Conservation (phyloP, 176 grass and related monocot species). For the Carex scoparia region DNA sequence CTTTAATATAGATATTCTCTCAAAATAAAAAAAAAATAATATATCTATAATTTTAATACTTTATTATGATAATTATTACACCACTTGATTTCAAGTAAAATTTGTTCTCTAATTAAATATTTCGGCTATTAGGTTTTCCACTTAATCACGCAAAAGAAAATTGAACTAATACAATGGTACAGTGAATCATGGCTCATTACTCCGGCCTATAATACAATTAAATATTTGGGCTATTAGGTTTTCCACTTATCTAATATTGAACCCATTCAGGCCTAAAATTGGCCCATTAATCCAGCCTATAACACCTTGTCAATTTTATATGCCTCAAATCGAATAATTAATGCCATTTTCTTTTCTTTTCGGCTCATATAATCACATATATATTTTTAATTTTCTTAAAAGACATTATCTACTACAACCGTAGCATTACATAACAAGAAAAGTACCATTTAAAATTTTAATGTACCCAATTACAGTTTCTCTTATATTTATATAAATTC, state of each 20-base stretch:
- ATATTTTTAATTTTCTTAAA: background rate
- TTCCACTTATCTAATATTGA: background rate
- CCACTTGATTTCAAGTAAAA: background rate
- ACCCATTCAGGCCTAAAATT: background rate
- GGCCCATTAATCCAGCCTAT: too few relatives aligned
- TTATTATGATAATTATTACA: background rate
- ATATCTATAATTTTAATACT: background rate
- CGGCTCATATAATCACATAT: background rate
- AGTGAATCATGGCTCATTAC: background rate
- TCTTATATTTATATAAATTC: background rate
- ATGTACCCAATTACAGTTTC: background rate
- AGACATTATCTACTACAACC: background rate
- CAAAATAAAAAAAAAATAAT: too few relatives aligned
- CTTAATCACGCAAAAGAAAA: background rate
- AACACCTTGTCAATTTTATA: too few relatives aligned
- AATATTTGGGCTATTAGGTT: too few relatives aligned
- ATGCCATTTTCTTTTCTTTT: background rate
- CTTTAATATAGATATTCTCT: background rate
- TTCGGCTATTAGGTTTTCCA: background rate
- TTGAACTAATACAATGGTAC: background rate
- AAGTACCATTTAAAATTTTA: background rate
- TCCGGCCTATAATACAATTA: too few relatives aligned
- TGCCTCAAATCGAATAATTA: background rate
- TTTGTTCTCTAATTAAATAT: background rate
- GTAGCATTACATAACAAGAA: background rate